phyloP scores from a whole-genome alignment of 129 eudicot genomes.

The Artemisia annua region DNA sequence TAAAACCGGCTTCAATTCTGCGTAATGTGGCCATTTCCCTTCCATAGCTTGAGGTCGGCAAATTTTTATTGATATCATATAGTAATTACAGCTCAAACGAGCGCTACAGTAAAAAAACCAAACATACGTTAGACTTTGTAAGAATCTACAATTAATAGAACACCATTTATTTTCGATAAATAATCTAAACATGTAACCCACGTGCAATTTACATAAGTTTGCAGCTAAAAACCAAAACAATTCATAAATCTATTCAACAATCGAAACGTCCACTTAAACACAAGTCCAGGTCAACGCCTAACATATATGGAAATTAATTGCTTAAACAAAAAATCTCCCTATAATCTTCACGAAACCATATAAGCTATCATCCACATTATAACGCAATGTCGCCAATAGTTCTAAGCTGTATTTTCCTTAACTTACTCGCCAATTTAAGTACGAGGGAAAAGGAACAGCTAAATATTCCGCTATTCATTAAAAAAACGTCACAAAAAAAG shows the following conservation, averaged over 20 bases:
- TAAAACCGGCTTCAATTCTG: constrained; percentile 20
- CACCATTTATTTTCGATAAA: constrained; percentile 4
- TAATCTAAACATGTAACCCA: constrained; percentile 1
- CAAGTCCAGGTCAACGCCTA: too few relatives aligned
- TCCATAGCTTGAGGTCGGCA: constrained; percentile 29
- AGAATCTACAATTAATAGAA: neutral
- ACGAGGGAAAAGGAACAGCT: too few relatives aligned
- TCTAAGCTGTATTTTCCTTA: too few relatives aligned
- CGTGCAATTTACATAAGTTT: neutral
- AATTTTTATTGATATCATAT: constrained; percentile 29
- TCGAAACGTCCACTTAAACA: neutral
- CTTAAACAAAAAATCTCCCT: too few relatives aligned
- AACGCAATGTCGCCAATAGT: too few relatives aligned
- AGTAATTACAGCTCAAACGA: constrained; percentile 31
- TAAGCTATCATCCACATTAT: too few relatives aligned
- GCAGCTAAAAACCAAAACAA: constrained; percentile 9
- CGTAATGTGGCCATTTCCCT: constrained; percentile 36
- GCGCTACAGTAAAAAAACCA: constrained; percentile 28
- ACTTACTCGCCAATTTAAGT: too few relatives aligned
- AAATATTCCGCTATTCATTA: too few relatives aligned
- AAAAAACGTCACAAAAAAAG: too few relatives aligned
- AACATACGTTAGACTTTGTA: constrained; percentile 24
- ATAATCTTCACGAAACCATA: too few relatives aligned
- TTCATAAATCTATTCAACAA: neutral
- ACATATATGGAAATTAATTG: too few relatives aligned